These are phyloP conservation scores for Anacardium occidentale DNA, from an alignment of 345 rosid genomes.

Conservation along the genomic window DNA sequence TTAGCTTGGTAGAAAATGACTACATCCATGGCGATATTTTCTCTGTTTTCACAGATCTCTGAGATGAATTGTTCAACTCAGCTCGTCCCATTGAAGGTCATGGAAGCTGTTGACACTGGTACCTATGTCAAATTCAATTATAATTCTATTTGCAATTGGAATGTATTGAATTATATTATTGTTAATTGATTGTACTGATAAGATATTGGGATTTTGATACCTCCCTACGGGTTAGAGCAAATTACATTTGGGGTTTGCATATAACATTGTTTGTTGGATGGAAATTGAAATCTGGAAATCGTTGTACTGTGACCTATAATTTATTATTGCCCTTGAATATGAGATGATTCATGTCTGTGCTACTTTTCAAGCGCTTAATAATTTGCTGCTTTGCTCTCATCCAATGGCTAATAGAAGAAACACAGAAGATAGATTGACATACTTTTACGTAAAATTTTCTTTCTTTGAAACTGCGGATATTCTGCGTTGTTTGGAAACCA, in stretches of 20 bases:
- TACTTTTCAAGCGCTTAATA: too few species aligned
- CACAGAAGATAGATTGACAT: too few species aligned
- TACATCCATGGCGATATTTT: constrained; percentile 66
- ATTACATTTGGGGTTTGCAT: neutral
- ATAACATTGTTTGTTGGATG: neutral
- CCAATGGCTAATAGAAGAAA: too few species aligned
- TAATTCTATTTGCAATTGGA: neutral
- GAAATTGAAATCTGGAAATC: neutral
- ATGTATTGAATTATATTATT: constrained; percentile 2
- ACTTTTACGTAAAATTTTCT: neutral
- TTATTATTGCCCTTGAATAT: neutral
- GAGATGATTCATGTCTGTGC: too few species aligned
- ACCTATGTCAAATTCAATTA: neutral
- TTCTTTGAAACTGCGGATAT: too few species aligned
- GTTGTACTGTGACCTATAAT: neutral
- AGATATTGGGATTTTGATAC: constrained; percentile 23
- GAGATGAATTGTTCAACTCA: constrained; percentile 21
- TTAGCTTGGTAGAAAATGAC: constrained; percentile 89
- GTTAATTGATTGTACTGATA: constrained; percentile 19
- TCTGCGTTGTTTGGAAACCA: too few species aligned
- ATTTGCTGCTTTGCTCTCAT: too few species aligned
- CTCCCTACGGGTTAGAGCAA: neutral
- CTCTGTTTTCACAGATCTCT: constrained; percentile 55
- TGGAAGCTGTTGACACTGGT: neutral
- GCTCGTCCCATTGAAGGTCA: neutral